A percentile compares a stretch with the other conserved stretches of the same genome.
These are phyloP conservation scores for Magnaporthiopsis incrustans DNA, from an alignment of 2,329 filamentous ascomycete species.

Conservation along the genomic window DNA sequence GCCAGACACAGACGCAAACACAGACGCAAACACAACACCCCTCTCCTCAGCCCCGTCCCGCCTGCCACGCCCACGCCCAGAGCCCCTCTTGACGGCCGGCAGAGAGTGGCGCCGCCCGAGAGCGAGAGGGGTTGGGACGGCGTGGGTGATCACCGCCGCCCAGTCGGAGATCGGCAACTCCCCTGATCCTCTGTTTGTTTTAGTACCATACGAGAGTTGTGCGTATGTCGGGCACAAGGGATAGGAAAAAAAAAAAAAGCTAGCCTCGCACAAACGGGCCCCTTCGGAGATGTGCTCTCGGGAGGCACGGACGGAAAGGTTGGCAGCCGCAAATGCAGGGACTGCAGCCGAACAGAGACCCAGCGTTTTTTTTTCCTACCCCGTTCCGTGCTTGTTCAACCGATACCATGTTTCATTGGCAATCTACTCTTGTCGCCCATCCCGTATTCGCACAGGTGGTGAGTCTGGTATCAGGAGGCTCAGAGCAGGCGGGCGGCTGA, in stretches of 20 bases:
- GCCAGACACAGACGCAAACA: no score
- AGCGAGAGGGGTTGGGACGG: background rate
- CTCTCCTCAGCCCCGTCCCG: background rate
- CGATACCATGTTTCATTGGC: background rate
- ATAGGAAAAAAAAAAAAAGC: background rate
- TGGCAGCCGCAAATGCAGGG: background rate
- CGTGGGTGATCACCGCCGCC: background rate
- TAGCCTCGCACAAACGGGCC: background rate
- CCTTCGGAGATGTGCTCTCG: background rate
- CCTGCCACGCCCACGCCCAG: no score
- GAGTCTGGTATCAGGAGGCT: background rate
- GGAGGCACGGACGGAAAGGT: background rate
- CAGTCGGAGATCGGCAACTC: background rate
- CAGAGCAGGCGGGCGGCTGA: background rate
- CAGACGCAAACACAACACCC: background rate
- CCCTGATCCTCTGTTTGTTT: background rate
- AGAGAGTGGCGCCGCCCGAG: background rate
- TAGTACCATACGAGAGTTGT: no score
- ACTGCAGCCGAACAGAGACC: background rate
- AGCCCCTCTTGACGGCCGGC: no score
- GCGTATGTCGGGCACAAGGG: no score
- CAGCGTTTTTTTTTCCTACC: no score
- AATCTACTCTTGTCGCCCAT: no score
- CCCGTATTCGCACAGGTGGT: no score
- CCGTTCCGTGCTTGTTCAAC: background rate